These are phyloP conservation scores for Globisporangium paddicum DNA, from an alignment of 352 stramenopile species.

Conservation along the genomic window DNA sequence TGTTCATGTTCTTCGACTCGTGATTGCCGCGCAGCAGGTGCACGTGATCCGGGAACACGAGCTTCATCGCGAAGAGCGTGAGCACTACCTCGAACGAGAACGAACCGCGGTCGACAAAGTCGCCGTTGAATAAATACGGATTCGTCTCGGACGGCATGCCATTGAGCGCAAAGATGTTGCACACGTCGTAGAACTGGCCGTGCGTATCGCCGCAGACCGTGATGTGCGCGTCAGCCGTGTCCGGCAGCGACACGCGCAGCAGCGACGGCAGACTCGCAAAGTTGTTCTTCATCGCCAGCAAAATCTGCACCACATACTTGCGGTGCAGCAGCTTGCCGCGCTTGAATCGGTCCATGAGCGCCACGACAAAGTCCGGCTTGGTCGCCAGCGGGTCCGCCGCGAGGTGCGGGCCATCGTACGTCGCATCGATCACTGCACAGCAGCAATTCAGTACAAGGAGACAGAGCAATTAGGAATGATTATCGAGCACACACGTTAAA, in stretches of 20 bases:
- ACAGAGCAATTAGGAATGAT: too few species aligned
- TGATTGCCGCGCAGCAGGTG: conserved; percentile 97
- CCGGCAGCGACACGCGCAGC: conserved; percentile 72
- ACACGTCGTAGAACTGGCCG: conserved; percentile 99
- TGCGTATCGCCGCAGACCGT: conserved; percentile 99
- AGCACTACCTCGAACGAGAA: conserved; percentile 99
- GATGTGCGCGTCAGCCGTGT: conserved; percentile 71
- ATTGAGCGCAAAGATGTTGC: conserved; percentile 99
- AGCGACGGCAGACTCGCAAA: conserved; percentile 90
- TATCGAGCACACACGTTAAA: too few species aligned
- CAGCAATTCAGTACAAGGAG: too few species aligned
- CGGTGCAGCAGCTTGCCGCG: conserved; percentile 97
- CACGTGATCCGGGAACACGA: conserved; percentile 91
- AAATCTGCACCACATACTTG: conserved; percentile 96
- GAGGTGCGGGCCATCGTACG: conserved; percentile 77
- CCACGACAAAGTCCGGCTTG: conserved; percentile 85
- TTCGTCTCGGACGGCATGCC: conserved; percentile 93
- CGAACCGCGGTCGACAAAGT: conserved; percentile 98
- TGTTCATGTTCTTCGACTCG: conserved; percentile 99
- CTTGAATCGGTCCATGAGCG: conserved; percentile 95
- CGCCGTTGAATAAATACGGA: conserved; percentile 99
- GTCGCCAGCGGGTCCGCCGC: conserved; percentile 46
- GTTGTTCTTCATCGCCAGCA: conserved; percentile 91
- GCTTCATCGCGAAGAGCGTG: conserved; percentile 96
- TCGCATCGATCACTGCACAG: conserved; percentile 61